phyloP scores from a whole-genome alignment of 495 filamentous ascomycete genomes.

The Daldinia vernicosa region DNA sequence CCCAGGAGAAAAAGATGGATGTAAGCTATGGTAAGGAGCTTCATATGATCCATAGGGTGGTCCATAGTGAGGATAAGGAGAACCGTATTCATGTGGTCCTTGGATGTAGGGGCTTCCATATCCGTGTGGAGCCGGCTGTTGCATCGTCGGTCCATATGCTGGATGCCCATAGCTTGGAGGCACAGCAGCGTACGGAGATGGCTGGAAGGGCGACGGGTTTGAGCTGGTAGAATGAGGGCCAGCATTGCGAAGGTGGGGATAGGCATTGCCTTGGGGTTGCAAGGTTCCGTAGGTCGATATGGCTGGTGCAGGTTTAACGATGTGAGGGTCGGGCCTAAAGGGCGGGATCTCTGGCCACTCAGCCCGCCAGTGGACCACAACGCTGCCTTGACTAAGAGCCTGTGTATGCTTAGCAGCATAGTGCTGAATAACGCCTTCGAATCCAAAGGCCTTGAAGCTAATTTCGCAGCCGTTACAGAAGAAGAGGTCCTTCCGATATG shows the following conservation, averaged over 20 bases:
- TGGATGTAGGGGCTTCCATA: conserved; percentile 35
- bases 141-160: conserved; percentile 12
- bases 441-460: conserved; percentile 70
- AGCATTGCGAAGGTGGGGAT: neutral
- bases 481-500: conserved; percentile 72
- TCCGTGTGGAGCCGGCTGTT: conserved; percentile 5
- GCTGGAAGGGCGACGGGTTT: conserved; percentile 6
- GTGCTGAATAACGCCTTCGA: conserved; percentile 82
- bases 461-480: conserved; percentile 74
- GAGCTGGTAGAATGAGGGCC: conserved; percentile 18
- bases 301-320: neutral
- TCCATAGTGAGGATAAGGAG: conserved; percentile 42
- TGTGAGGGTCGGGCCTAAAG: conserved; percentile 45
- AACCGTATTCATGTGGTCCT: conserved; percentile 45
- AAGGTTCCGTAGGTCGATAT: conserved; percentile 5
- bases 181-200: conserved; percentile 9
- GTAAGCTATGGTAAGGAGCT: conserved; percentile 5
- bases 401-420: conserved; percentile 82
- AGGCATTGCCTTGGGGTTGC: conserved; percentile 5
- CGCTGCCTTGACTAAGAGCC: conserved; percentile 69
- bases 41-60: conserved; percentile 42
- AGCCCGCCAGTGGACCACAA: conserved; percentile 77
- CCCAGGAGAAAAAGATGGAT: conserved; percentile 17
- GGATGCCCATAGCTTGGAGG: conserved; percentile 13
- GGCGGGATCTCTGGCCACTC: conserved; percentile 81